phyloP scores from a whole-genome alignment of 352 stramenopile species.

The Phytophthora hybrid region DNA sequence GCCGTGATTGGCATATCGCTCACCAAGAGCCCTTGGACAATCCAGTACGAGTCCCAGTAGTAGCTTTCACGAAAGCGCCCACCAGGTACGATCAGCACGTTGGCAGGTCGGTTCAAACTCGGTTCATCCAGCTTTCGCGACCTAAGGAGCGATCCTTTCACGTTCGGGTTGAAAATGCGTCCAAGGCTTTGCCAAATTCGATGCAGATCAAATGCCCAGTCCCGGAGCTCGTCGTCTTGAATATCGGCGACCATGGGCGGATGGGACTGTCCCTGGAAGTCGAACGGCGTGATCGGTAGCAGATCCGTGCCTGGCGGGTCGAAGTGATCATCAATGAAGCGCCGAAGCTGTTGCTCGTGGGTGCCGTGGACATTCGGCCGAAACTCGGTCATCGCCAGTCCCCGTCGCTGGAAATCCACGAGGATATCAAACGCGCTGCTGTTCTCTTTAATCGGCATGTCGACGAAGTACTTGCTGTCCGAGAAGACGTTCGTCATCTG shows the following conservation, averaged over 20 bases:
- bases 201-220: constrained; percentile 81
- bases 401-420: constrained; percentile 68
- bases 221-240: constrained; percentile 52
- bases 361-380: constrained; percentile 24
- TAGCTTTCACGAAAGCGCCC: constrained; percentile 94
- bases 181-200: constrained; percentile 80
- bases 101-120: constrained; percentile 46
- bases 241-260: constrained; percentile 69
- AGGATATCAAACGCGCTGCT: constrained; percentile 76
- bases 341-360: constrained; percentile 55
- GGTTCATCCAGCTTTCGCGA: constrained; percentile 46
- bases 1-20: constrained; percentile 85
- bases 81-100: constrained; percentile 88
- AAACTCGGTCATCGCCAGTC: constrained; percentile 67
- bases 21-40: constrained; percentile 87
- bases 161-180: constrained; percentile 55
- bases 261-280: constrained; percentile 63
- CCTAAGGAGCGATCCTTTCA: constrained; percentile 68
- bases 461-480: constrained; percentile 94
- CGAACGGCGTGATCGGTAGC: constrained; percentile 68
- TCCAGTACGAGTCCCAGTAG: constrained; percentile 96
- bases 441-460: constrained; percentile 92
- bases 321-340: constrained; percentile 88
- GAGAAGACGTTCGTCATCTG: constrained; percentile 83
- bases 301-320: constrained; percentile 82